Percentiles rank a stretch among this genome's conserved stretches.
Evolutionary conservation across 345 rosid species (phyloP).

Genomic region (Clarkia xantiana): DNA sequence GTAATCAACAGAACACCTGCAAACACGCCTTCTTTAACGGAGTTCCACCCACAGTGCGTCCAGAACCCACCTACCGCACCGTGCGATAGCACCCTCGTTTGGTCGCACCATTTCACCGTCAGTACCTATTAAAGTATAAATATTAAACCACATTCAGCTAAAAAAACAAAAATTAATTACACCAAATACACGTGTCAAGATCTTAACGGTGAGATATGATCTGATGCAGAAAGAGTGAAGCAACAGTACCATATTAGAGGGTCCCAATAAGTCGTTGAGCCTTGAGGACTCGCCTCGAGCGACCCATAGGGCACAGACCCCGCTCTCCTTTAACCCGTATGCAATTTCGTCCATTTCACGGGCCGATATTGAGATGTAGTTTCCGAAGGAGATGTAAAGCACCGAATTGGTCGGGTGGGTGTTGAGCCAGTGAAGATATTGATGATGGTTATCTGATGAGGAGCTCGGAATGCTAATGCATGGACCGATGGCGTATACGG

Average conservation of each 20-base stretch:
- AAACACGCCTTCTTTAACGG: constrained; percentile 15
- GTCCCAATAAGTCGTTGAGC: neutral
- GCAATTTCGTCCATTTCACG: constrained; percentile 24
- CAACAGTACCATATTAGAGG: no score
- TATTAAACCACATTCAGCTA: no score
- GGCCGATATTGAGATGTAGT: constrained; percentile 20
- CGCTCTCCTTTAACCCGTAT: constrained; percentile 17
- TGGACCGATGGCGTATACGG: constrained; percentile 30
- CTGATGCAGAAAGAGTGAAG: no score
- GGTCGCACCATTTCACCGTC: constrained; percentile 26
- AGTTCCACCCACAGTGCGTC: constrained; percentile 31
- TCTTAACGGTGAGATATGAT: no score
- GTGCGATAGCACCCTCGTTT: constrained; percentile 20
- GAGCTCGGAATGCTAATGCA: constrained; percentile 6
- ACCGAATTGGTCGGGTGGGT: constrained; percentile 22
- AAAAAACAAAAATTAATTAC: no score
- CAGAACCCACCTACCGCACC: constrained; percentile 26
- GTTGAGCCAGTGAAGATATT: constrained; percentile 21
- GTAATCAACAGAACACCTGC: constrained; percentile 28
- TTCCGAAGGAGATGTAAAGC: constrained; percentile 29
- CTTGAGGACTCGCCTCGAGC: constrained; percentile 7
- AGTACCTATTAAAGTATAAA: constrained; percentile 7
- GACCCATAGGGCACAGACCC: constrained; percentile 27
- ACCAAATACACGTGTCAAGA: no score
- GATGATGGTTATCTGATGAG: neutral